Conservation (phyloP, 805 yeast species). For the Wickerhamiella sergipiensis region DNA sequence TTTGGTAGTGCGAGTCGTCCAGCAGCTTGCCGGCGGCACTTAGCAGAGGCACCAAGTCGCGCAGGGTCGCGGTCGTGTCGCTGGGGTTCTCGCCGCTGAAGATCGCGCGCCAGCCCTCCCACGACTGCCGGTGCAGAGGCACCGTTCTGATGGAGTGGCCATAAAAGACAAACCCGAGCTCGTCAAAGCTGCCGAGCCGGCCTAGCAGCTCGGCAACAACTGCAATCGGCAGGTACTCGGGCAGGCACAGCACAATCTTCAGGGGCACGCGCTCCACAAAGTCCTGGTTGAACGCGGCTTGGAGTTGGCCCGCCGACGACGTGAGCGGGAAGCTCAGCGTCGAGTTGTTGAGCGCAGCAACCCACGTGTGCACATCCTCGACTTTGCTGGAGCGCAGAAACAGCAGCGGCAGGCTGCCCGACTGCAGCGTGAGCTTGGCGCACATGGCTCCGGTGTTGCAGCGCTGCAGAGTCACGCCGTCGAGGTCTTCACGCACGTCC, state of each 20-base stretch:
- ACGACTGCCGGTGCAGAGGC: slow-evolving; percentile 4
- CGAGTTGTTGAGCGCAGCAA: slow-evolving; percentile 5
- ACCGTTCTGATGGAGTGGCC: neutral
- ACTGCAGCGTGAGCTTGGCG: neutral
- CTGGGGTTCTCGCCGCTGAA: neutral
- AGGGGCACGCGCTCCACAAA: slow-evolving; percentile 4
- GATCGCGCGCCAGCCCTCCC: slow-evolving; percentile 2
- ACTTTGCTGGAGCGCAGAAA: slow-evolving; percentile 1
- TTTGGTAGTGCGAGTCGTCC: neutral
- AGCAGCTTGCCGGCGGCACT: neutral
- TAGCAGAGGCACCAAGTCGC: neutral
- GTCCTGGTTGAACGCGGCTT: slow-evolving; percentile 1
- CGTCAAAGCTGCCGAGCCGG: slow-evolving; percentile 7
- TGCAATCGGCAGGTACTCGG: slow-evolving; percentile 1
- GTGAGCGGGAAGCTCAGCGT: slow-evolving; percentile 6
- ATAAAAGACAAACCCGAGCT: slow-evolving; percentile 5
- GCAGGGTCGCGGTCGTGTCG: neutral
- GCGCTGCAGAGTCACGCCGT: neutral
- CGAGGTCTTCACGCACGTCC: slow-evolving; percentile 1
- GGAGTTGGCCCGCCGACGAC: neutral
- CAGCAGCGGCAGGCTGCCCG: neutral
- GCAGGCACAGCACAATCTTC: slow-evolving; percentile 5
- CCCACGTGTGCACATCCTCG: slow-evolving; percentile 4
- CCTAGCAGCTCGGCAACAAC: slow-evolving; percentile 5
- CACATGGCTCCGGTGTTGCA: neutral